Evolutionary conservation across 1,284 basidiomycete genomes (phyloP), one percentile per base, ranked within the genome.

Genomic region (Naganishia sp.): DNA sequence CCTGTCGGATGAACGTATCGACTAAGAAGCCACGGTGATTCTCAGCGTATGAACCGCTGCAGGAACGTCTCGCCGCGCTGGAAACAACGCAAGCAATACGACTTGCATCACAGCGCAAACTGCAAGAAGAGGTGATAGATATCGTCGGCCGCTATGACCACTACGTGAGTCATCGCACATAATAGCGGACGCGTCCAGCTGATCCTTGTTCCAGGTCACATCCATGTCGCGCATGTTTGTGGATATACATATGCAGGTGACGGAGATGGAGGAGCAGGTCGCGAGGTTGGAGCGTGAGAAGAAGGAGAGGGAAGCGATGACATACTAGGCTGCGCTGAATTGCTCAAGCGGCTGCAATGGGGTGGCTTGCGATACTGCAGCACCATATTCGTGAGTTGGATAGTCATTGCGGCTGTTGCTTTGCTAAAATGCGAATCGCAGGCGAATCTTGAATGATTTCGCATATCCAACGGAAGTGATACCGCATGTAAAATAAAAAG

Each of bases 141-240:
- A 46, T 50, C 15, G 9, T 66, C 28, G 48, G 49, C 16, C 55
- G 64, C 0, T 66, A 66, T 33, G 49, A 66, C 16, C 55, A 66
- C n/a, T 66, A 66, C 31, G 64, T 66, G 25, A 45, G 64, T 39
- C 28, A 5, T 39, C 36, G 36, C 13, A 9, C 13, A 10, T 7
- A 2, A 39, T 10, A 39, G 10, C 13, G 2, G 36, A 10, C 36
- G 36, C 36, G 10, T 49, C 33, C 45, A 25, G 11, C 33, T 33
- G 16, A 18, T 25, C 6, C n/a, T 50, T 21, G 13, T n/a, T 23
- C 4, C 31, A 66, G 64, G 43, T 66, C 39, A 53, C 64, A 31
- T 50, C 64, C 16, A 52, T 55, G 36, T 66, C 64, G 2, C 46
- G 56, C 6, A 45, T 66, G 49, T 66, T 66, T 46, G 64, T 66